These are phyloP conservation scores for Colletotrichum costaricense DNA, from an alignment of 2,329 filamentous ascomycete genomes.

Conservation along the genomic window DNA sequence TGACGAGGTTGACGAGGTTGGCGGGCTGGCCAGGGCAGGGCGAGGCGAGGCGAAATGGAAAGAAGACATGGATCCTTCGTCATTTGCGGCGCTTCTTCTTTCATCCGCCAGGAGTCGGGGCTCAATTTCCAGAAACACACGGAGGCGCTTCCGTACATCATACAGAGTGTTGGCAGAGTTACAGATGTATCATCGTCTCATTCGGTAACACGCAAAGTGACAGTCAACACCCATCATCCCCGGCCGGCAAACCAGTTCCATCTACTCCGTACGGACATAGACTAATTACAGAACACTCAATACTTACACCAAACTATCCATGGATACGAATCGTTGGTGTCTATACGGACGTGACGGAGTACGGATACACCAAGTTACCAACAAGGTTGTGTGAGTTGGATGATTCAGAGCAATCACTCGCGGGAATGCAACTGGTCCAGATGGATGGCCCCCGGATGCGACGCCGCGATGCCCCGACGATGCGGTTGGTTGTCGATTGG, in stretches of 20 bases:
- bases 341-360: neutral
- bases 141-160: neutral
- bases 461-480: conserved; percentile 16
- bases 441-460: conserved; percentile 28
- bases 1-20: conserved; percentile 1
- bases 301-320: neutral
- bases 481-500: conserved; percentile 6
- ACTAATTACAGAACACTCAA: neutral
- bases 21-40: neutral
- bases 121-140: neutral
- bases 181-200: conserved; percentile 16
- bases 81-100: conserved; percentile 27
- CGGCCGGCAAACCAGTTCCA: neutral
- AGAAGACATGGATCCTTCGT: conserved; percentile 18
- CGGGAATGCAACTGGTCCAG: conserved; percentile 26
- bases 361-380: neutral
- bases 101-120: conserved; percentile 1
- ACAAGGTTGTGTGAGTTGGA: conserved; percentile 17
- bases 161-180: conserved; percentile 10
- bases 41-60: conserved; percentile 10
- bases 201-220: conserved; percentile 14
- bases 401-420: conserved; percentile 28
- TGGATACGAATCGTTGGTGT: neutral
- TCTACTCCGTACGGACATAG: neutral
- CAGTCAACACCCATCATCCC: neutral